Conservation (phyloP, 1,139 yeast genomes). For the Pichia sp. region DNA sequence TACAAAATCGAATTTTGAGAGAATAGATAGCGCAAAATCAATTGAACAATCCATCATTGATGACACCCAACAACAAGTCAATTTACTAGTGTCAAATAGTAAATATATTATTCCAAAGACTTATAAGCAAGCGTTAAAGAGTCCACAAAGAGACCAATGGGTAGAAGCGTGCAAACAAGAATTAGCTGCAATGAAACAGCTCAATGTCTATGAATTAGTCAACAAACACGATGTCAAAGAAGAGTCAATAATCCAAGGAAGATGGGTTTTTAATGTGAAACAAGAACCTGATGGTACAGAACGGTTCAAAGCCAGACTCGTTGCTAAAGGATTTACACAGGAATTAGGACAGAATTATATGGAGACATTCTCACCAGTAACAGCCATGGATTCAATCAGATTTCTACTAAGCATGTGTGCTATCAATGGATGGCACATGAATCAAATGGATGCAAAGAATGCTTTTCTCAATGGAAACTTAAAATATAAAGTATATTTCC, state of each 20-base stretch:
- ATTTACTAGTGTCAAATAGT: background rate
- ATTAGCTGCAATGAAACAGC: background rate
- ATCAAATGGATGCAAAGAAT: constrained; percentile 10
- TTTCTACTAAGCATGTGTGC: constrained; percentile 3
- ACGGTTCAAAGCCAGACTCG: constrained; percentile 7
- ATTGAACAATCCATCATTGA: too few species aligned
- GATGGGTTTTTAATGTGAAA: constrained; percentile 6
- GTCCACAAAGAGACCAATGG: background rate
- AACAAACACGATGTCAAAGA: background rate
- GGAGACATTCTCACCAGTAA: constrained; percentile 10
- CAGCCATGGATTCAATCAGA: constrained; percentile 6
- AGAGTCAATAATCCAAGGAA: constrained; percentile 1
- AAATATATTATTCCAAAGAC: background rate
- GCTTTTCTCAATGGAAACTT: constrained; percentile 10
- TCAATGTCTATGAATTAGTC: background rate
- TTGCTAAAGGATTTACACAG: constrained; percentile 5
- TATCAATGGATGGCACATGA: constrained; percentile 2
- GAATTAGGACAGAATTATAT: constrained; percentile 7
- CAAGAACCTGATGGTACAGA: constrained; percentile 1
- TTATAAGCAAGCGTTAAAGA: background rate
- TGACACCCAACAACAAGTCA: background rate
- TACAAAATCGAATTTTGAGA: too few species aligned
- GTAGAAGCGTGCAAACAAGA: background rate
- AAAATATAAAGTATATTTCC: constrained; percentile 3
- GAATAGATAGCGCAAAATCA: too few species aligned